Percentiles rank a stretch among this genome's conserved stretches.
These are phyloP conservation scores for Akanthomyces lecanii DNA, from an alignment of 2,329 filamentous ascomycete species.

Conservation along the genomic window DNA sequence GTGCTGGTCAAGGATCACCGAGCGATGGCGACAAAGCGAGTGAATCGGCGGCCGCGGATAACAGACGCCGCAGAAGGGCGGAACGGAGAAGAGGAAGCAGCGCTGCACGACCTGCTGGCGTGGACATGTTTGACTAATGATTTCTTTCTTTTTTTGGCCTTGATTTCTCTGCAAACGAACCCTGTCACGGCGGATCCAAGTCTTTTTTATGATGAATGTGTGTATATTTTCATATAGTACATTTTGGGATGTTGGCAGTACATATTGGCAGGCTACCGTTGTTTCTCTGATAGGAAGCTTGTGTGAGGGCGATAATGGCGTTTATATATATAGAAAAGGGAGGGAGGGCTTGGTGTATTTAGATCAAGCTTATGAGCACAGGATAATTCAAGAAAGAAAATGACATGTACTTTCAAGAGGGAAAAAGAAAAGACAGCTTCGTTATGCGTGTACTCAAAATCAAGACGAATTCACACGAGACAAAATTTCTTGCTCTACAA, in stretches of 20 bases:
- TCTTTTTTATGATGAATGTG: slow-evolving; percentile 20
- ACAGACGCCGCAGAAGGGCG: slow-evolving; percentile 50
- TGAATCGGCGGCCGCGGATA: slow-evolving; percentile 41
- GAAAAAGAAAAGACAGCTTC: background rate
- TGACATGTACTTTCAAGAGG: background rate
- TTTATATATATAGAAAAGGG: slow-evolving; percentile 9
- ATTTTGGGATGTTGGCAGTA: slow-evolving; percentile 1
- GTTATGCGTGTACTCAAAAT: background rate
- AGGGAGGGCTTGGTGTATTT: background rate
- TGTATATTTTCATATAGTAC: slow-evolving; percentile 19
- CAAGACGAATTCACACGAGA: background rate
- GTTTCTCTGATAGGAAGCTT: background rate
- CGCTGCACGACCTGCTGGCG: slow-evolving; percentile 27
- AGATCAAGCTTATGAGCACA: background rate
- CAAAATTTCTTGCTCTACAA: too few relatives aligned
- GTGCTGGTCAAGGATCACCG: slow-evolving; percentile 31
- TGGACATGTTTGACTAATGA: slow-evolving; percentile 37
- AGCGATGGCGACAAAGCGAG: slow-evolving; percentile 35
- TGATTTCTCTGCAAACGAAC: background rate
- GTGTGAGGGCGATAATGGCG: background rate
- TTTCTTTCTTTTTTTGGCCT: background rate
- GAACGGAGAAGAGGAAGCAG: slow-evolving; percentile 47
- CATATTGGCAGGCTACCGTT: background rate
- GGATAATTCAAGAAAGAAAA: background rate
- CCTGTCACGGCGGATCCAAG: background rate